phyloP scores from a whole-genome alignment of 2,329 filamentous ascomycete genomes.

The Thyridium curvatum region DNA sequence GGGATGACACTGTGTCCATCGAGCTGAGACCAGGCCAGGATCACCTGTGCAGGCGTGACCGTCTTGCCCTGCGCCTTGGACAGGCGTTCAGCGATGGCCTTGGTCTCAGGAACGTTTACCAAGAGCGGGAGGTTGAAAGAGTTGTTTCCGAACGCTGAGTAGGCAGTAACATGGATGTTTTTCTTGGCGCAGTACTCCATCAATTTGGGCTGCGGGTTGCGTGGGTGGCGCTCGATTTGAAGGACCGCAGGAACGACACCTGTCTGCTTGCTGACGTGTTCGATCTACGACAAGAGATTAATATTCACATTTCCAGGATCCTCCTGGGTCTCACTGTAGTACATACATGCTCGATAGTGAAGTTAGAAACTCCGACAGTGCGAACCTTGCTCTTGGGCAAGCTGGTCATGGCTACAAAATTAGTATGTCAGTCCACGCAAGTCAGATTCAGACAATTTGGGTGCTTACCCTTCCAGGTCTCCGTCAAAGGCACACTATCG shows the following conservation, averaged over 20 bases:
- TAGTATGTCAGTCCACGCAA: too few species aligned
- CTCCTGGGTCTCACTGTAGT: too few species aligned
- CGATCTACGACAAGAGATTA: conserved; percentile 26
- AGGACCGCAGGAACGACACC: conserved; percentile 57
- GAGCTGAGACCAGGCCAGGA: conserved; percentile 27
- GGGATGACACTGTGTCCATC: conserved; percentile 67
- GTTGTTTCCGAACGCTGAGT: conserved; percentile 51
- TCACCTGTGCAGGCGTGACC: conserved; percentile 6
- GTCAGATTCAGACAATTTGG: conserved; percentile 27
- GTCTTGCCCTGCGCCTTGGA: background rate
- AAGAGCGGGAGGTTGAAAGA: conserved; percentile 39
- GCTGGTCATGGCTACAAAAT: too few species aligned
- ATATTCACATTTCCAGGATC: background rate
- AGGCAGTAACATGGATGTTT: conserved; percentile 60
- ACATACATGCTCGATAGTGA: conserved; percentile 37
- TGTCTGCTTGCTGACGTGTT: conserved; percentile 49
- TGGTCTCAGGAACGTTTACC: conserved; percentile 49
- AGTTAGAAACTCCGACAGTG: conserved; percentile 70
- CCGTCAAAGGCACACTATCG: conserved; percentile 15
- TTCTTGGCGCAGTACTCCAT: conserved; percentile 55
- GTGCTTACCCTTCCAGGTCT: conserved; percentile 32
- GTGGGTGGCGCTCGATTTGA: conserved; percentile 64
- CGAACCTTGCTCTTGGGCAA: conserved; percentile 44
- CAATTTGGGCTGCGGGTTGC: conserved; percentile 52
- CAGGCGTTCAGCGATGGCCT: conserved; percentile 46